Evolutionary conservation across 2,329 filamentous ascomycete species (phyloP), one percentile per base, ranked within the genome.

Genomic region (Hypoxylon sp.): DNA sequence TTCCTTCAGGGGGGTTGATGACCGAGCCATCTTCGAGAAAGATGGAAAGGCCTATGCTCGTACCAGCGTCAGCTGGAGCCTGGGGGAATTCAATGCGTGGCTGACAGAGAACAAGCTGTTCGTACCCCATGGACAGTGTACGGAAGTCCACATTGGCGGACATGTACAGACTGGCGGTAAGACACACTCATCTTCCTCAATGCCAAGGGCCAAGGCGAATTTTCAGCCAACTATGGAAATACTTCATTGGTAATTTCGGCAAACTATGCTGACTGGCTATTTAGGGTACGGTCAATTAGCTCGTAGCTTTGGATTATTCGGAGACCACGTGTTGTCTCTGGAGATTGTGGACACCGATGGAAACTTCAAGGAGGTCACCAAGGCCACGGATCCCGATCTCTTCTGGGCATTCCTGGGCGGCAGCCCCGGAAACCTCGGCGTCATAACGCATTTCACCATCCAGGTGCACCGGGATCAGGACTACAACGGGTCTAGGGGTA

Each of bases 341-440:
- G 78, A 83, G 42, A 79, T 85, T 1, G 75, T 88, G 2, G 81
- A 81, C 22, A 80, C 80, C 0, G 74, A 78, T 14, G 86, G 86
- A 0, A 64, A 76, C 9, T 74, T 83, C 22, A 72, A 83, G 1
- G 80, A 79, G 3, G 80, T 87, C 3, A 83, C 79, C 16, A 82
- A 78, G n/a, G 70, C 78, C 0, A 74, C 78, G n/a, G 80, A 89
- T 54, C 69, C 80, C 0, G 86, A 89, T 38, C 78, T 89, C 0
- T 89, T 87, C 75, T 89, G 84, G 79, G 87, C 85, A 1, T 77
- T 88, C 2, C 78, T 82, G 6, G 86, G 86, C 2, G 86, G 87
- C 2, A 87, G 87, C 2, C 84, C 83, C 0, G 86, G 85, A 1
- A 88, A 84, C 32, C 85, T 86, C 51, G 87, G 83, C 0, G 79